These are phyloP conservation scores for Murraya koenigii DNA, from an alignment of 345 rosid genomes.

Conservation along the genomic window DNA sequence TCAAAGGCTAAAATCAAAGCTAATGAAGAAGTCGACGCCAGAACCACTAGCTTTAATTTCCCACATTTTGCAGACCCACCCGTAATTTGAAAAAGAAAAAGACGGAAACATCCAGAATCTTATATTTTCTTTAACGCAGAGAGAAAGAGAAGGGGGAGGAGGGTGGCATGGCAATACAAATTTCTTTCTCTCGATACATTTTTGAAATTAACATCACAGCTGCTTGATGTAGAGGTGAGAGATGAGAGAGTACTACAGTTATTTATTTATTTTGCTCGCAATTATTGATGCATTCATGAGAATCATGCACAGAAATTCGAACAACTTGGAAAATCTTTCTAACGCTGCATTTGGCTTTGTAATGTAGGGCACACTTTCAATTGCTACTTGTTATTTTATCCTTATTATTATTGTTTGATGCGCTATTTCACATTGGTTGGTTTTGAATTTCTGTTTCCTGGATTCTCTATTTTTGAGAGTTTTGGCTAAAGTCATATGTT, in stretches of 20 bases:
- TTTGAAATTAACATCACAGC: slow-evolving; percentile 6
- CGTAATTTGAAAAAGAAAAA: neutral
- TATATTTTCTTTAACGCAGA: neutral
- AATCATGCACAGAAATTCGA: neutral
- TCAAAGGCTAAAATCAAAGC: slow-evolving; percentile 25
- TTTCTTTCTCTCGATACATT: slow-evolving; percentile 13
- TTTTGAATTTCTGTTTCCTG: neutral
- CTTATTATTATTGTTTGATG: neutral
- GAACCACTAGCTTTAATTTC: slow-evolving; percentile 16
- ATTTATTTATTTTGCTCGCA: neutral
- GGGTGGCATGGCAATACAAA: neutral
- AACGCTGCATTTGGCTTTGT: neutral
- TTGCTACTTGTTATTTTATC: neutral
- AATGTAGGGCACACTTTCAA: neutral
- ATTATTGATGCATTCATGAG: neutral
- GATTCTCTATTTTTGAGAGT: slow-evolving; percentile 16
- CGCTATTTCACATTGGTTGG: neutral
- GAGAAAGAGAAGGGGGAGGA: slow-evolving; percentile 2
- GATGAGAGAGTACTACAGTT: slow-evolving; percentile 1
- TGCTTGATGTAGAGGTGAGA: slow-evolving; percentile 28
- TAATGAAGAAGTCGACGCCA: slow-evolving; percentile 19
- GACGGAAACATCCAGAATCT: neutral
- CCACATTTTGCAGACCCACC: neutral
- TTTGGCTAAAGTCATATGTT: neutral
- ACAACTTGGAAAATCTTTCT: neutral